phyloP scores from a whole-genome alignment of 2,329 filamentous ascomycete species.

The Fusarium robinianum region DNA sequence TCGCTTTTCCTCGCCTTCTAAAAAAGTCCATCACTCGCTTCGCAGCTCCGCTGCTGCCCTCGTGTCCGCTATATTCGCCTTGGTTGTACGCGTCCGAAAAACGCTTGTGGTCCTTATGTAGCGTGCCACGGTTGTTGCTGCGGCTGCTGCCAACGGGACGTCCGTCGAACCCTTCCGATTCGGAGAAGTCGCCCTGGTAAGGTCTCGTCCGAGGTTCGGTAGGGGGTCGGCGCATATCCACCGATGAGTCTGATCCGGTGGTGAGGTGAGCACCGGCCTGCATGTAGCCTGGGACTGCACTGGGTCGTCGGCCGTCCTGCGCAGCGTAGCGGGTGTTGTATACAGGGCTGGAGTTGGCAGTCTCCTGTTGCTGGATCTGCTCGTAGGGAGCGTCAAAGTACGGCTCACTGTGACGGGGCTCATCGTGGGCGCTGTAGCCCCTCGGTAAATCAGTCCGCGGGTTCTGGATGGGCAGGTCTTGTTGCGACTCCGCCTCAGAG shows the following conservation, averaged over 20 bases:
- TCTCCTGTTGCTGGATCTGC: conserved; percentile 43
- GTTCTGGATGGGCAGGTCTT: conserved; percentile 58
- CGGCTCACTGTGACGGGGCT: conserved; percentile 43
- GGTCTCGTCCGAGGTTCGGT: conserved; percentile 48
- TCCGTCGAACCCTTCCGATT: conserved; percentile 49
- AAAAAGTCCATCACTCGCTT: conserved; percentile 99
- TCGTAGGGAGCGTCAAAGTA: conserved; percentile 49
- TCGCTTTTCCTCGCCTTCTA: conserved; percentile 78
- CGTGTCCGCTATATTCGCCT: conserved; percentile 66
- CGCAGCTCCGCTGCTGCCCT: conserved; percentile 83
- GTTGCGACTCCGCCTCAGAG: conserved; percentile 55
- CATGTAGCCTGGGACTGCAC: conserved; percentile 53
- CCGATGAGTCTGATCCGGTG: conserved; percentile 58
- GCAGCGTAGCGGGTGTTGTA: conserved; percentile 50
- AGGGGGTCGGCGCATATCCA: conserved; percentile 52
- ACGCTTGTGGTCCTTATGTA: conserved; percentile 85
- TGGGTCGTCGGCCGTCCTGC: conserved; percentile 46
- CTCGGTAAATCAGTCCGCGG: conserved; percentile 37
- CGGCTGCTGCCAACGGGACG: conserved; percentile 45
- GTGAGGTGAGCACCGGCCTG: conserved; percentile 52
- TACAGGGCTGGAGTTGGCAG: conserved; percentile 41
- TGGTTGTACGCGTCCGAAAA: conserved; percentile 91
- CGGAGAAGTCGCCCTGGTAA: conserved; percentile 49
- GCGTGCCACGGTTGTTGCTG: conserved; percentile 58
- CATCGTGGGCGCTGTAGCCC: conserved; percentile 43